Conservation (phyloP, 1,284 basidiomycete genomes). For the Puccinia triticina region DNA sequence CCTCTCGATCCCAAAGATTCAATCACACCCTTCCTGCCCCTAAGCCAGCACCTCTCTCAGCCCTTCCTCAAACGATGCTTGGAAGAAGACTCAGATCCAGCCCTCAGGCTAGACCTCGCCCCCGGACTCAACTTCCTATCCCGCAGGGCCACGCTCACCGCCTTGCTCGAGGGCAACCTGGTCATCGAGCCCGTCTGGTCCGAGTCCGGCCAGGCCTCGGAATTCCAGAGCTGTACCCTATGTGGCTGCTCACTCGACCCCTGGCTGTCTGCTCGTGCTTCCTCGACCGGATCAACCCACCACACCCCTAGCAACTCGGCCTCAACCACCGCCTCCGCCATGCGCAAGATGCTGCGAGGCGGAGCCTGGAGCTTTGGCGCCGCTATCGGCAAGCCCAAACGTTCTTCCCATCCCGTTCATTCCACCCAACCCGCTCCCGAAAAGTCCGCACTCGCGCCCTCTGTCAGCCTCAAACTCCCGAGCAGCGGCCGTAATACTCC, state of each 20-base stretch:
- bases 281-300: slow-evolving; percentile 40
- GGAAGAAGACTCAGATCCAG: slow-evolving; percentile 90
- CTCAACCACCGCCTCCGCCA: slow-evolving; percentile 46
- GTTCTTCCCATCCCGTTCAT: slow-evolving; percentile 29
- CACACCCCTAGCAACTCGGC: neutral
- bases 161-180: slow-evolving; percentile 84
- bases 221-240: slow-evolving; percentile 57
- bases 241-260: slow-evolving; percentile 55
- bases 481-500: slow-evolving; percentile 61
- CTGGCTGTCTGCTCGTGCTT: slow-evolving; percentile 26
- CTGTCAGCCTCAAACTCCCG: slow-evolving; percentile 53
- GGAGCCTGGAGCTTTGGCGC: slow-evolving; percentile 52
- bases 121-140: slow-evolving; percentile 92
- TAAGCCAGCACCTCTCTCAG: slow-evolving; percentile 64
- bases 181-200: slow-evolving; percentile 80
- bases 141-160: slow-evolving; percentile 78
- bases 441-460: slow-evolving; percentile 51
- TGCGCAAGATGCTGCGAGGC: slow-evolving; percentile 55
- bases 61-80: slow-evolving; percentile 82
- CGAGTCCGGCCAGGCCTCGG: slow-evolving; percentile 54
- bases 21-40: slow-evolving; percentile 66
- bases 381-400: slow-evolving; percentile 31
- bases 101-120: slow-evolving; percentile 86
- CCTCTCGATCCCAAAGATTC: slow-evolving; percentile 67
- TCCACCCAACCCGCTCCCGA: slow-evolving; percentile 38